These are phyloP conservation scores for Elongisporangium prolatum DNA, from an alignment of 352 stramenopile genomes.

Conservation along the genomic window DNA sequence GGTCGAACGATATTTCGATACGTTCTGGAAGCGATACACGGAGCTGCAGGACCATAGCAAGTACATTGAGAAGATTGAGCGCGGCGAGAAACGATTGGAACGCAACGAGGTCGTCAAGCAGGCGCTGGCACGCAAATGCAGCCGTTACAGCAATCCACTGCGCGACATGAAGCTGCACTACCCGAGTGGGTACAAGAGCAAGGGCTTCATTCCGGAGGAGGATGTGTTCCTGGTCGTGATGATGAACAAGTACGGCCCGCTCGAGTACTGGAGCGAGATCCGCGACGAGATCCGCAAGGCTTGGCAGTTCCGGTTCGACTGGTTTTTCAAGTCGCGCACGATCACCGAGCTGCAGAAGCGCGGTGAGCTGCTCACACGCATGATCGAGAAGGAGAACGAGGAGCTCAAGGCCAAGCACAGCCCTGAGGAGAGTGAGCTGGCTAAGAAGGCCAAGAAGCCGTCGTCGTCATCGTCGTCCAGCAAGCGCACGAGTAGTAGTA, in stretches of 20 bases:
- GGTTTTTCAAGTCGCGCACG: conserved; percentile 99
- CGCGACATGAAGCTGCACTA: conserved; percentile 87
- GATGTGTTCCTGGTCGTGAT: conserved; percentile 98
- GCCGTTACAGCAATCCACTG: conserved; percentile 91
- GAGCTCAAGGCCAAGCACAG: conserved; percentile 70
- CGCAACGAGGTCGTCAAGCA: conserved; percentile 95
- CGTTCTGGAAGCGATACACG: conserved; percentile 93
- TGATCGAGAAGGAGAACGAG: conserved; percentile 94
- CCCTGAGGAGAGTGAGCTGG: conserved; percentile 77
- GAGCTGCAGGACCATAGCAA: conserved; percentile 91
- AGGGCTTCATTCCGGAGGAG: conserved; percentile 95
- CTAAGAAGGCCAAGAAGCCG: conserved; percentile 70
- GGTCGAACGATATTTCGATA: conserved; percentile 94
- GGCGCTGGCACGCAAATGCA: conserved; percentile 94
- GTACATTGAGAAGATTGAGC: conserved; percentile 96
- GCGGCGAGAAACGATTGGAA: conserved; percentile 94
- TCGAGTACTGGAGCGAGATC: conserved; percentile 95
- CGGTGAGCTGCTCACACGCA: conserved; percentile 92
- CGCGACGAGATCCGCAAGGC: conserved; percentile 96
- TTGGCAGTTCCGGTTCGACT: conserved; percentile 99
- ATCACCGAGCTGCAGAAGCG: conserved; percentile 97
- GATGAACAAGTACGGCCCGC: conserved; percentile 98
- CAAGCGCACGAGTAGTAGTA: conserved; percentile 51
- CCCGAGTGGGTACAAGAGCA: conserved; percentile 90
- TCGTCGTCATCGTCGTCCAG: conserved; percentile 64